Percentiles rank a stretch among this genome's conserved stretches.
These are phyloP conservation scores for Lodderomyces orthopsilosis DNA, from an alignment of 1,139 yeast genomes.

Conservation along the genomic window DNA sequence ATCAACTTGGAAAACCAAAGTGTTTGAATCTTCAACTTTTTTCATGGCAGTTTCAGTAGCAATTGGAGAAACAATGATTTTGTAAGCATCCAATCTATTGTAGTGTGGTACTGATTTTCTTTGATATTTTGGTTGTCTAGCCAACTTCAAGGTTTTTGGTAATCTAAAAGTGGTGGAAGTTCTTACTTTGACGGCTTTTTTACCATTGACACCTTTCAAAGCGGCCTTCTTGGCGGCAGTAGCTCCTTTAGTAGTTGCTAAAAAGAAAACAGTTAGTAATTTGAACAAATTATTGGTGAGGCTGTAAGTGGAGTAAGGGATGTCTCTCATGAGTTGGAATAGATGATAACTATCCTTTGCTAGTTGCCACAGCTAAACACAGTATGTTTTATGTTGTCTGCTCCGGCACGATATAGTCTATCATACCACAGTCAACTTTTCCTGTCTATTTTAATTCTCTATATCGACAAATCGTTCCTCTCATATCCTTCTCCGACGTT, in stretches of 20 bases:
- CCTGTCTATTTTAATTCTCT: too few relatives aligned
- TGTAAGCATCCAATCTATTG: constrained; percentile 96
- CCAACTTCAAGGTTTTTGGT: constrained; percentile 94
- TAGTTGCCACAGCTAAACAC: too few relatives aligned
- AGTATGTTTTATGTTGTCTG: too few relatives aligned
- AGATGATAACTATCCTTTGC: too few relatives aligned
- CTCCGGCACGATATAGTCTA: too few relatives aligned
- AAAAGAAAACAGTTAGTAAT: constrained; percentile 18
- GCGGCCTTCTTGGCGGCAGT: constrained; percentile 98
- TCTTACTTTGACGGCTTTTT: constrained; percentile 91
- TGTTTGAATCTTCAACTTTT: constrained; percentile 99
- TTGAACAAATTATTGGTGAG: background rate
- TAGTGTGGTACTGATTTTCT: constrained; percentile 96
- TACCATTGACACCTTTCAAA: constrained; percentile 93
- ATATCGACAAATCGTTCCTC: too few relatives aligned
- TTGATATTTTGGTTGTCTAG: constrained; percentile 94
- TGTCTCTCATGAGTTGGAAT: too few relatives aligned
- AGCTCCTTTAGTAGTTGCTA: constrained; percentile 64
- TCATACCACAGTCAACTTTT: too few relatives aligned
- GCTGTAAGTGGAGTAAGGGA: background rate
- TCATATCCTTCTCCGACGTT: too few relatives aligned
- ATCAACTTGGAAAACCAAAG: constrained; percentile 97
- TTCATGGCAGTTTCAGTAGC: constrained; percentile 99
- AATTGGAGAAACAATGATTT: constrained; percentile 91
- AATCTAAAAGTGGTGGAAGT: constrained; percentile 93